Evolutionary conservation across 2,329 filamentous ascomycete species (phyloP).

Genomic region (Sporothrix phasma): DNA sequence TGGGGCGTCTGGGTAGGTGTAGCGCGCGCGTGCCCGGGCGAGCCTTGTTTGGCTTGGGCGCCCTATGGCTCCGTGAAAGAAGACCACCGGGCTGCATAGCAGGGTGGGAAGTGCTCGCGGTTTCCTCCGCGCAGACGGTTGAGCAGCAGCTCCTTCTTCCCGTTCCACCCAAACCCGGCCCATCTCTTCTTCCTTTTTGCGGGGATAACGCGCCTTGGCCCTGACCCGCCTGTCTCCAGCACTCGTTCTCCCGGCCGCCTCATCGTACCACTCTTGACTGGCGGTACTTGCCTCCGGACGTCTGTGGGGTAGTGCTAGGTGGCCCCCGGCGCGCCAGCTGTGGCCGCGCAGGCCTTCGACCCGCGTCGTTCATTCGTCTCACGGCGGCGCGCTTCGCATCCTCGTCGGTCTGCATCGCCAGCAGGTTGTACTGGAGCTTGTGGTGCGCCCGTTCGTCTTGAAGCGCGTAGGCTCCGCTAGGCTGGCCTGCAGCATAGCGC

Average conservation of each 20-base stretch:
- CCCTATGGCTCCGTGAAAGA: constrained; percentile 52
- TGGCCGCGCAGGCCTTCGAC: constrained; percentile 74
- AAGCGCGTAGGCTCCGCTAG: constrained; percentile 48
- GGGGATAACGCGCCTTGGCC: constrained; percentile 67
- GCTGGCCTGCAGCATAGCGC: constrained; percentile 44
- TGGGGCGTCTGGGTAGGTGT: constrained; percentile 44
- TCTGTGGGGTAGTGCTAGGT: constrained; percentile 39
- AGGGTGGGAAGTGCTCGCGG: constrained; percentile 73
- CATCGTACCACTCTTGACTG: constrained; percentile 59
- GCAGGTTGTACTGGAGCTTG: constrained; percentile 79
- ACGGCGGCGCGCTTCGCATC: constrained; percentile 79
- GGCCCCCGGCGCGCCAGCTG: constrained; percentile 53
- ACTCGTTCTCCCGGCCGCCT: constrained; percentile 56
- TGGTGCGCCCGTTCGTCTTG: constrained; percentile 80
- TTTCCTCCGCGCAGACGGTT: constrained; percentile 85
- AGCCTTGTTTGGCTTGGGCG: constrained; percentile 39
- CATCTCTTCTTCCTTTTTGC: constrained; percentile 66
- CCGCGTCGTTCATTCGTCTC: constrained; percentile 83
- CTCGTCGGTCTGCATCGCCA: constrained; percentile 74
- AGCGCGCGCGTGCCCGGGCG: constrained; percentile 37
- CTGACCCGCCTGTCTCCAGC: constrained; percentile 55
- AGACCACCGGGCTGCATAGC: constrained; percentile 63
- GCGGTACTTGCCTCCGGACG: constrained; percentile 43
- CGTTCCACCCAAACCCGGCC: constrained; percentile 54
- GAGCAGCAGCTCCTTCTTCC: constrained; percentile 68